Conservation (phyloP, 2,329 filamentous ascomycete species). For the Calonectria naviculata region DNA sequence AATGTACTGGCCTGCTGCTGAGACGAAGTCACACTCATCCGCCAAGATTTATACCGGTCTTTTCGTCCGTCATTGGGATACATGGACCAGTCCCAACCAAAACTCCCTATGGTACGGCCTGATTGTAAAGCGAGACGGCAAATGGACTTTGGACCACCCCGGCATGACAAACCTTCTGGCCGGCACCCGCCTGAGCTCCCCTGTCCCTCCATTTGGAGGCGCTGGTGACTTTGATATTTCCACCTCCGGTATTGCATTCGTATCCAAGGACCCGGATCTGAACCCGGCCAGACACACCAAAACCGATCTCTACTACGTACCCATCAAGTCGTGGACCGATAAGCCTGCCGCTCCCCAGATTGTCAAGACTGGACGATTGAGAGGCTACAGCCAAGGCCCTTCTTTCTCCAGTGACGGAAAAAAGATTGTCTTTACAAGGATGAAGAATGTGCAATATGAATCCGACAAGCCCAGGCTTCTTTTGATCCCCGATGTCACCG, state of each 20-base stretch:
- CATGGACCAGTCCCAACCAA: conserved; percentile 75
- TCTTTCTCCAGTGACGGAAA: conserved; percentile 80
- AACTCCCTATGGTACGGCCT: conserved; percentile 80
- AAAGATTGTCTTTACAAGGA: conserved; percentile 80
- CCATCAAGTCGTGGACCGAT: conserved; percentile 70
- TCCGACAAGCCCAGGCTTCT: conserved; percentile 76
- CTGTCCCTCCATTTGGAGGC: conserved; percentile 83
- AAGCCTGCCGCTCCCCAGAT: conserved; percentile 62
- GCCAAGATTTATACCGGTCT: conserved; percentile 79
- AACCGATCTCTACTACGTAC: conserved; percentile 81
- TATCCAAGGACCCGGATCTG: conserved; percentile 78
- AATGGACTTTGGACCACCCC: conserved; percentile 54
- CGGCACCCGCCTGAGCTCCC: conserved; percentile 70
- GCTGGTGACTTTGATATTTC: conserved; percentile 84
- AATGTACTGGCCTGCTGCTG: conserved; percentile 73
- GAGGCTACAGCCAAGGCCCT: conserved; percentile 74
- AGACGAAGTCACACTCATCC: conserved; percentile 68
- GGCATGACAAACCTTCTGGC: conserved; percentile 73
- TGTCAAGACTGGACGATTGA: conserved; percentile 64
- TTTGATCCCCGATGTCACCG: conserved; percentile 69
- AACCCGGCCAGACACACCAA: conserved; percentile 83
- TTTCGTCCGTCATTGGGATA: conserved; percentile 87
- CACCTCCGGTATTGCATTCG: conserved; percentile 73
- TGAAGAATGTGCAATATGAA: conserved; percentile 83
- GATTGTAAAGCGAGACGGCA: conserved; percentile 57